Conservation (phyloP, 2,329 filamentous ascomycete species). For the Byssochlamys sp. region DNA sequence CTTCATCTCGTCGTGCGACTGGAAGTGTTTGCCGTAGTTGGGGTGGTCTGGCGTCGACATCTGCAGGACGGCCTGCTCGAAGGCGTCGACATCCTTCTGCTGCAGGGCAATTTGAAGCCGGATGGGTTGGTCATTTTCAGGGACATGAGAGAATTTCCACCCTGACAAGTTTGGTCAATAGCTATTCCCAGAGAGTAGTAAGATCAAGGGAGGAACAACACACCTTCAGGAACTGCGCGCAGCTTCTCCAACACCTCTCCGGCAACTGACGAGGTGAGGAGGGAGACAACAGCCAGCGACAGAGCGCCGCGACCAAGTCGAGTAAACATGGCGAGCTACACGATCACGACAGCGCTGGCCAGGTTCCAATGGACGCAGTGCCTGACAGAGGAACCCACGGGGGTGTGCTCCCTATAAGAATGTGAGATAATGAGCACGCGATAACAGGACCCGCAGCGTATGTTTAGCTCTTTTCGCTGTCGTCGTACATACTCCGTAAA, state of each 20-base stretch:
- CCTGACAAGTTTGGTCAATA: slow-evolving; percentile 11
- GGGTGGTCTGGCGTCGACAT: slow-evolving; percentile 42
- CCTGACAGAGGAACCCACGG: not conserved
- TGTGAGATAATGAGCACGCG: not conserved
- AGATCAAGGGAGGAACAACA: slow-evolving; percentile 3
- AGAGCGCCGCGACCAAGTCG: slow-evolving; percentile 17
- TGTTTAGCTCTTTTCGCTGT: not conserved
- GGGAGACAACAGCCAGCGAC: slow-evolving; percentile 21
- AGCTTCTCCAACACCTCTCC: slow-evolving; percentile 29
- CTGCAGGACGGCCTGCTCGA: slow-evolving; percentile 40
- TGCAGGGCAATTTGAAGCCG: slow-evolving; percentile 27
- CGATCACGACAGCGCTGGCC: slow-evolving; percentile 14
- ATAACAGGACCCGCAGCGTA: not conserved
- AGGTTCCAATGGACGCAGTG: not conserved
- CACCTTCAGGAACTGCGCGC: slow-evolving; percentile 24
- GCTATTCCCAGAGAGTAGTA: not conserved
- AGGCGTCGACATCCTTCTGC: slow-evolving; percentile 24
- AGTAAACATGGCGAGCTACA: not conserved
- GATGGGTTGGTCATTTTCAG: slow-evolving; percentile 16
- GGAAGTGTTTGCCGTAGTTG: slow-evolving; percentile 43
- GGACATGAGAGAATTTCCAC: slow-evolving; percentile 23
- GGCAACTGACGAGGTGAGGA: slow-evolving; percentile 18
- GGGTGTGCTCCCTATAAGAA: not conserved
- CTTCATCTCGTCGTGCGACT: slow-evolving; percentile 39
- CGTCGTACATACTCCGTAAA: not conserved